These are phyloP conservation scores for Russula virescens DNA, from an alignment of 768 basidiomycete genomes.

Conservation along the genomic window DNA sequence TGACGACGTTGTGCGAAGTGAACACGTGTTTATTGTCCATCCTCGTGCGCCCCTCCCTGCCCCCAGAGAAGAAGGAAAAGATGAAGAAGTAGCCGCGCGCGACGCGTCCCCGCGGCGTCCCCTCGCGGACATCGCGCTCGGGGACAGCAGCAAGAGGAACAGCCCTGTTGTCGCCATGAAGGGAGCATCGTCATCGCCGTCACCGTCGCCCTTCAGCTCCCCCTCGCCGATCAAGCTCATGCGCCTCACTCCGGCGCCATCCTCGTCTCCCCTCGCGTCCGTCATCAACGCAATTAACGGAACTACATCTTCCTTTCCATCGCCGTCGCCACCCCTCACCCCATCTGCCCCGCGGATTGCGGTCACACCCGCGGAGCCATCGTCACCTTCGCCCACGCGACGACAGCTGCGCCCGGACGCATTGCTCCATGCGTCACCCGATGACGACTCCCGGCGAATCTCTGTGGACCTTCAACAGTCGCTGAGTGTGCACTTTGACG, in stretches of 20 bases:
- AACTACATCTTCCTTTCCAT: neutral
- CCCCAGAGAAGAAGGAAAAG: neutral
- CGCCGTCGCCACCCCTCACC: conserved; percentile 2
- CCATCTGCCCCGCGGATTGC: conserved; percentile 16
- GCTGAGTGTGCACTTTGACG: conserved; percentile 21
- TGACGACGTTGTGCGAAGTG: neutral
- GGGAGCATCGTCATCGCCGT: neutral
- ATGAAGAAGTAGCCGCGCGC: neutral
- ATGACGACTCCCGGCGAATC: conserved; percentile 10
- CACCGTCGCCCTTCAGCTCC: neutral
- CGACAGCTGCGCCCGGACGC: conserved; percentile 3
- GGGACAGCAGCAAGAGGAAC: conserved; percentile 5
- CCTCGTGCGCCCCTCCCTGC: neutral
- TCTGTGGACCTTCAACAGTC: conserved; percentile 22
- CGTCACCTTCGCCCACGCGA: conserved; percentile 17
- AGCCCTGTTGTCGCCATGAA: conserved; percentile 1
- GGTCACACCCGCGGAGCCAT: conserved; percentile 11
- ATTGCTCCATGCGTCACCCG: neutral
- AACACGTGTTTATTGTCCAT: neutral
- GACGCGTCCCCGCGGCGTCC: conserved; percentile 18
- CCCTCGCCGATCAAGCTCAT: conserved; percentile 18
- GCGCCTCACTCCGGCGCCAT: conserved; percentile 30
- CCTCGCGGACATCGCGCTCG: conserved; percentile 22
- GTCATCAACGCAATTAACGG: conserved; percentile 25
- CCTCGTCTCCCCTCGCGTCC: conserved; percentile 24